phyloP scores from a whole-genome alignment of 495 filamentous ascomycete genomes.

The Xylaria bambusicola region DNA sequence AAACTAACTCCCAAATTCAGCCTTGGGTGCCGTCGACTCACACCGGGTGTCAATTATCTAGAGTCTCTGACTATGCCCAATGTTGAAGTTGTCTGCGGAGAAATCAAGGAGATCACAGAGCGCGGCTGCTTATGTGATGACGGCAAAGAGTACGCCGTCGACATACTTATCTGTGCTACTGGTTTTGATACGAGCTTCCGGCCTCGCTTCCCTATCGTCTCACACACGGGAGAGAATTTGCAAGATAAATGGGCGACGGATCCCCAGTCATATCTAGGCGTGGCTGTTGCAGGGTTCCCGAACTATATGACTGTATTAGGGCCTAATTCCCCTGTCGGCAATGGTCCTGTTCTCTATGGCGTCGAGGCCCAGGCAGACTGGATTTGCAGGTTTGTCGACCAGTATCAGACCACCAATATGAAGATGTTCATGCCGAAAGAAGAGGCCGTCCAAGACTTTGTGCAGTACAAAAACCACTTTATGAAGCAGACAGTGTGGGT shows the following conservation, averaged over 20 bases:
- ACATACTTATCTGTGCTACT: slow-evolving; percentile 60
- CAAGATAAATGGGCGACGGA: slow-evolving; percentile 51
- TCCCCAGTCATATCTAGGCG: slow-evolving; percentile 55
- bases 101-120: slow-evolving; percentile 51
- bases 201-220: slow-evolving; percentile 56
- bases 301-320: slow-evolving; percentile 54
- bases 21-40: slow-evolving; percentile 61
- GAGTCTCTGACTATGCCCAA: slow-evolving; percentile 59
- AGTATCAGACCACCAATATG: slow-evolving; percentile 50
- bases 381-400: slow-evolving; percentile 48
- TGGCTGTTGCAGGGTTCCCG: slow-evolving; percentile 57
- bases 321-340: slow-evolving; percentile 32
- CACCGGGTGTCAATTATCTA: slow-evolving; percentile 62
- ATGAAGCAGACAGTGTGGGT: slow-evolving; percentile 51
- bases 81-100: slow-evolving; percentile 49
- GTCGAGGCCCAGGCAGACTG: slow-evolving; percentile 31
- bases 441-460: slow-evolving; percentile 44
- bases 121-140: slow-evolving; percentile 50
- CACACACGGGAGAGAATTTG: slow-evolving; percentile 45
- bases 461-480: slow-evolving; percentile 43
- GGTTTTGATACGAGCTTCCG: slow-evolving; percentile 57
- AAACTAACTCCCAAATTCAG: slow-evolving; percentile 59
- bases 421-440: slow-evolving; percentile 45
- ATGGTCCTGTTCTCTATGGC: slow-evolving; percentile 29
- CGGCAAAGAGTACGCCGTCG: slow-evolving; percentile 46